Conservation (phyloP, 1,284 basidiomycete genomes). For the Leucoagaricus sp. region DNA sequence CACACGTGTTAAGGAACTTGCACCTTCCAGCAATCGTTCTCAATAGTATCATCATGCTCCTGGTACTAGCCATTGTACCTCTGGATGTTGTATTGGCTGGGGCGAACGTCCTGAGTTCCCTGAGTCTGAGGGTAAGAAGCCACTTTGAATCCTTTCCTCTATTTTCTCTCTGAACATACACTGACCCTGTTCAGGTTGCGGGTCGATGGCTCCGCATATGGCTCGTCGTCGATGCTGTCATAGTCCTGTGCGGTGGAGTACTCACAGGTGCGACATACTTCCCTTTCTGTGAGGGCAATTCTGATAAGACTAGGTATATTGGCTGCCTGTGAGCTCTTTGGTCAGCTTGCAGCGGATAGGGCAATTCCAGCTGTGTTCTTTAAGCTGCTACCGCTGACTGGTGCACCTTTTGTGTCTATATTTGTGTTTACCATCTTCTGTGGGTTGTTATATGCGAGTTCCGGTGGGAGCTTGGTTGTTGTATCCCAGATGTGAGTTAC, state of each 20-base stretch:
- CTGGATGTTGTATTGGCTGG: slow-evolving; percentile 46
- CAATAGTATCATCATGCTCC: slow-evolving; percentile 54
- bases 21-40: slow-evolving; percentile 58
- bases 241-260: slow-evolving; percentile 71
- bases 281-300: not conserved
- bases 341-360: slow-evolving; percentile 58
- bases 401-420: slow-evolving; percentile 55
- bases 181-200: slow-evolving; percentile 37
- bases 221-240: slow-evolving; percentile 63
- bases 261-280: slow-evolving; percentile 49
- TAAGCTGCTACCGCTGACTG: slow-evolving; percentile 47
- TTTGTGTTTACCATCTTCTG: slow-evolving; percentile 52
- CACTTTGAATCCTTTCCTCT: not conserved
- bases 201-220: slow-evolving; percentile 61
- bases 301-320: slow-evolving; percentile 45
- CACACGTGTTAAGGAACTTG: slow-evolving; percentile 63
- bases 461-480: slow-evolving; percentile 51
- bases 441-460: slow-evolving; percentile 56
- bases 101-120: slow-evolving; percentile 59
- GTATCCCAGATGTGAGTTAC: slow-evolving; percentile 57
- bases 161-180: not conserved
- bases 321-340: slow-evolving; percentile 59
- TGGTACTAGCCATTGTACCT: slow-evolving; percentile 61
- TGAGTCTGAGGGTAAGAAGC: slow-evolving; percentile 52
- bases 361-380: slow-evolving; percentile 60